Conservation (phyloP, 805 yeast genomes). For the Suhomyces xylopsoci region DNA sequence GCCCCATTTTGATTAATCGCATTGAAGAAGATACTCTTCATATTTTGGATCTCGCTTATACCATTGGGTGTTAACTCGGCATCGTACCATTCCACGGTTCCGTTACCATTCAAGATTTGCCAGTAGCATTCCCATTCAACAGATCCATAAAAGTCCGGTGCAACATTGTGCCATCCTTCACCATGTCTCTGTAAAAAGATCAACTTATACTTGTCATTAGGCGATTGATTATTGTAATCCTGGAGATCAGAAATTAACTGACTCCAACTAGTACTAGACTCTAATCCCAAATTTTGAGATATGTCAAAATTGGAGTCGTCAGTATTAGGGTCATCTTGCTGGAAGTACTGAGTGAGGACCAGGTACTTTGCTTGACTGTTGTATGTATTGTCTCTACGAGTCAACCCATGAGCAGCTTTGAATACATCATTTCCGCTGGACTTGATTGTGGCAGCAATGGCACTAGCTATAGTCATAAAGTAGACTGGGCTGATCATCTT, state of each 20-base stretch:
- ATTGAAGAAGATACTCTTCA: conserved; percentile 1
- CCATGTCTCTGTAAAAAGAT: conserved; percentile 33
- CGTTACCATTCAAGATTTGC: conserved; percentile 20
- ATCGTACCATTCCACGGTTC: conserved; percentile 27
- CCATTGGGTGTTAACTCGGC: conserved; percentile 28
- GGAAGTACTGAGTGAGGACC: conserved; percentile 15
- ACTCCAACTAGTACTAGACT: conserved; percentile 19
- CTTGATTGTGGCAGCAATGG: neutral
- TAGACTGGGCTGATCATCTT: neutral
- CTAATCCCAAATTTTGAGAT: conserved; percentile 21
- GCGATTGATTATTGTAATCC: conserved; percentile 5
- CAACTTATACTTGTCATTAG: conserved; percentile 16
- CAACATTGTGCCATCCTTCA: conserved; percentile 33
- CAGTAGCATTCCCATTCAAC: conserved; percentile 27
- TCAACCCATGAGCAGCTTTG: neutral
- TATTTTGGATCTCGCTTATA: conserved; percentile 12
- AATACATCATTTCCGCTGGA: neutral
- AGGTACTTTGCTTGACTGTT: conserved; percentile 3
- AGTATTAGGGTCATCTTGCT: conserved; percentile 15
- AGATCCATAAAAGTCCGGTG: conserved; percentile 12
- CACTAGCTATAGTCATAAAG: neutral
- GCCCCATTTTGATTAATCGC: conserved; percentile 1
- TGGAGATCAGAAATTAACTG: conserved; percentile 15
- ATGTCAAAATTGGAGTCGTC: conserved; percentile 13
- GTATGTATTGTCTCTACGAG: neutral